A percentile compares a stretch with the other conserved stretches of the same genome.
phyloP scores from a whole-genome alignment of 2,329 filamentous ascomycete species.

The Coniochaeta prunicola region DNA sequence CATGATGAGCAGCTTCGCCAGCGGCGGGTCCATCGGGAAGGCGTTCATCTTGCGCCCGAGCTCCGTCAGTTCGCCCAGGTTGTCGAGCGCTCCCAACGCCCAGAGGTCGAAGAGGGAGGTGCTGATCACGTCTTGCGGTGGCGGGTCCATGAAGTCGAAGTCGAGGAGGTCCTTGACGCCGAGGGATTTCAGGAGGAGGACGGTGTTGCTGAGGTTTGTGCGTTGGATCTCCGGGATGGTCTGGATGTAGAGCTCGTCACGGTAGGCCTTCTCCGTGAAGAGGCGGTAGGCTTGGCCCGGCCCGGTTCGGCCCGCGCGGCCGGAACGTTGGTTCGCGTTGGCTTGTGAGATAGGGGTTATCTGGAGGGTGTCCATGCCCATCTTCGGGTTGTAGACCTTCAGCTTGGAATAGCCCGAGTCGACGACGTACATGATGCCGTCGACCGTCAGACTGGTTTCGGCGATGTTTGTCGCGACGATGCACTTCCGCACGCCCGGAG shows the following conservation, averaged over 20 bases:
- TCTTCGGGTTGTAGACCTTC: constrained; percentile 97
- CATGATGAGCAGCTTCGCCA: constrained; percentile 92
- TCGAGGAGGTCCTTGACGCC: constrained; percentile 91
- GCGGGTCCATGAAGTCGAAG: constrained; percentile 99
- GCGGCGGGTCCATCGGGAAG: constrained; percentile 94
- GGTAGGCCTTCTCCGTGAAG: constrained; percentile 90
- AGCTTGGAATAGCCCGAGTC: constrained; percentile 94
- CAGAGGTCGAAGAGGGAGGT: constrained; percentile 97
- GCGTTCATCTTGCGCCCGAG: constrained; percentile 91
- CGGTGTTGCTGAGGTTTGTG: constrained; percentile 91
- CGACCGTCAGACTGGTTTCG: constrained; percentile 94
- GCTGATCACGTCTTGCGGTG: constrained; percentile 94
- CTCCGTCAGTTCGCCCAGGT: constrained; percentile 82
- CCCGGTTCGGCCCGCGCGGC: constrained; percentile 87
- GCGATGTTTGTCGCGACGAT: constrained; percentile 99
- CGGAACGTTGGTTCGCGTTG: constrained; percentile 88
- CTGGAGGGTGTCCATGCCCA: constrained; percentile 98
- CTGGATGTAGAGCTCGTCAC: constrained; percentile 92
- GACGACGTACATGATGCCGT: constrained; percentile 98
- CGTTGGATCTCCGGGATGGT: constrained; percentile 97
- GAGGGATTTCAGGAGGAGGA: constrained; percentile 86
- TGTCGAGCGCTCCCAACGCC: constrained; percentile 89
- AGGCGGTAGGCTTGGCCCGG: constrained; percentile 93
- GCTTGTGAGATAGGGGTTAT: constrained; percentile 97
- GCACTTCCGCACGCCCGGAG: constrained; percentile 88